These are phyloP conservation scores for Globisporangium apiculatum DNA, from an alignment of 352 stramenopile species.

Conservation along the genomic window DNA sequence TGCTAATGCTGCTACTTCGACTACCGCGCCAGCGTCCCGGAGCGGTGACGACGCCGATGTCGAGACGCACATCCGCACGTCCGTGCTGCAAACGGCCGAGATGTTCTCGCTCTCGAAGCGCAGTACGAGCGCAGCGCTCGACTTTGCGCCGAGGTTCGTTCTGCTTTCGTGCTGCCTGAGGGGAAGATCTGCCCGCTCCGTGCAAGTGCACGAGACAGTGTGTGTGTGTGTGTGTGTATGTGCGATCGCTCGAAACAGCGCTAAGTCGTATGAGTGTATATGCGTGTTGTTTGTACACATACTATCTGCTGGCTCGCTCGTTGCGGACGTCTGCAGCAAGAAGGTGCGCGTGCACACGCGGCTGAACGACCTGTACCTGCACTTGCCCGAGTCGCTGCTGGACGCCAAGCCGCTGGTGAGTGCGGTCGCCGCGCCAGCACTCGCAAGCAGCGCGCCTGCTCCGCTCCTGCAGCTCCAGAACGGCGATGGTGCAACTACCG, in stretches of 20 bases:
- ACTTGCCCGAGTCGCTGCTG: constrained; percentile 50
- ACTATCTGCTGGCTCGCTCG: not conserved
- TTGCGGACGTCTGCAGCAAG: constrained; percentile 36
- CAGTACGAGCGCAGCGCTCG: constrained; percentile 25
- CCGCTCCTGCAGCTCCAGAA: constrained; percentile 2
- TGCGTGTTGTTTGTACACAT: not conserved
- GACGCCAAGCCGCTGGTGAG: constrained; percentile 13
- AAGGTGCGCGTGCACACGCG: constrained; percentile 67
- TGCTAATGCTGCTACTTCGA: not conserved
- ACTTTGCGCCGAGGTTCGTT: constrained; percentile 54
- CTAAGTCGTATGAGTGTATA: constrained; percentile 2
- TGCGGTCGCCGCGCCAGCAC: constrained; percentile 4
- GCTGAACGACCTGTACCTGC: constrained; percentile 44
- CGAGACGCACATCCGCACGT: constrained; percentile 45
- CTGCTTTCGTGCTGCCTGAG: not conserved
- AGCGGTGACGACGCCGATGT: constrained; percentile 1
- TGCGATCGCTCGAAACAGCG: too few relatives aligned
- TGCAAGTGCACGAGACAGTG: not conserved
- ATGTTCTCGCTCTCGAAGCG: constrained; percentile 70
- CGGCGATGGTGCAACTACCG: constrained; percentile 9
- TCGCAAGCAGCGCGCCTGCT: constrained; percentile 3
- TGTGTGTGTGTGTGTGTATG: not conserved
- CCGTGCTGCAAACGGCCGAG: constrained; percentile 58
- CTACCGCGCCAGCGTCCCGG: too few relatives aligned
- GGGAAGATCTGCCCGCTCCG: not conserved